Evolutionary conservation across 108 stramenopile genomes (phyloP), one percentile per base, ranked within the genome.

Genomic region (Stephanodiscus triporus): DNA sequence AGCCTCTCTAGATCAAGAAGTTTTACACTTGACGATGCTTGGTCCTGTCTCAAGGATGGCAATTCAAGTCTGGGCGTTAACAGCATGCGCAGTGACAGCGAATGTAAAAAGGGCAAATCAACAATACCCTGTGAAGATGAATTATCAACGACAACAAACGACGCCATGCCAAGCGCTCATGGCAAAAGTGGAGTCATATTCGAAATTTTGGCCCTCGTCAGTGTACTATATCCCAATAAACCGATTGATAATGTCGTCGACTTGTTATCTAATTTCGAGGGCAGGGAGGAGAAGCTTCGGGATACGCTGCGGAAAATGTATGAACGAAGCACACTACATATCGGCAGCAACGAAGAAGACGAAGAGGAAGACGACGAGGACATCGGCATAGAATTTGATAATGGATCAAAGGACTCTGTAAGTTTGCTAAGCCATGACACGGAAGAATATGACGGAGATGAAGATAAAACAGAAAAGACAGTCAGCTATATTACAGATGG

Each of bases 201-300:
- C 19, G 60, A 61, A 61, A 61, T 61, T 38, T 6, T 34, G 7
- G 6, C 7, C n/a, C 60, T 61, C 60, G 60, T 61, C 27, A 38
- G 20, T 19, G 26, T 29, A n/a, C 6, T 1, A 32, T 29, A 24
- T 61, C 10, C 60, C 60, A 1, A 61, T 20, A 29, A 61, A 38
- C n/a, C n/a, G n/a, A 24, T 61, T 19, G 60, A 61, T 24, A 61
- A 38, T 9, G 29, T 61, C 26, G 60, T 32, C 10, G 60, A 61
- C 6, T 38, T 61, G 60, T 11, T 61, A 14, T 8, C 10, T 22
- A 30, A 61, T 20, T 61, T 61, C n/a, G 26, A 61, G 26, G 60
- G 60, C 32, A 24, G 60, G 26, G 60, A 61, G n/a, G 60, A 61
- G 5, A 61, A 61, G 37, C 60, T 61, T 20, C 6, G 32, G n/a